A percentile compares a stretch with the other conserved stretches of the same genome.
Conservation (phyloP, 2,329 filamentous ascomycete species). For the Aspergillus spinulosporus region DNA sequence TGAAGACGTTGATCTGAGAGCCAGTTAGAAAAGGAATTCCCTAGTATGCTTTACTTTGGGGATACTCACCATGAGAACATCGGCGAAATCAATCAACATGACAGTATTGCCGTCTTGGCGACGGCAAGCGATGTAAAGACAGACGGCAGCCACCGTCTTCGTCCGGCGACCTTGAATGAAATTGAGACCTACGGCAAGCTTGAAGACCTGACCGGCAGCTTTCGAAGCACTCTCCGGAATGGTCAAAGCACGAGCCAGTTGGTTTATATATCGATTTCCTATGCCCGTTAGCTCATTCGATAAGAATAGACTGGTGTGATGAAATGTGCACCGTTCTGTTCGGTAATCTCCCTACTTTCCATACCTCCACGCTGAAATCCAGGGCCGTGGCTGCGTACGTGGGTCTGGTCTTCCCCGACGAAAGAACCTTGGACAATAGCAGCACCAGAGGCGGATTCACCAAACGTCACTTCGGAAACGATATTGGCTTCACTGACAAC, state of each 20-base stretch:
- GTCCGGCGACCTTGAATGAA: constrained; percentile 85
- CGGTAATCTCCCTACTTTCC: constrained; percentile 52
- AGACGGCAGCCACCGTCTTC: constrained; percentile 83
- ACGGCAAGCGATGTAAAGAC: constrained; percentile 85
- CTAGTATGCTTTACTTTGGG: neutral
- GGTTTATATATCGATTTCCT: constrained; percentile 45
- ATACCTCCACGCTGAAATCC: constrained; percentile 50
- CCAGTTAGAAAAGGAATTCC: neutral
- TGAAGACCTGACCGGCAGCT: constrained; percentile 71
- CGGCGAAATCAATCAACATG: constrained; percentile 94
- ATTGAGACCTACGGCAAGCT: constrained; percentile 70
- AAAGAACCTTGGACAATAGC: constrained; percentile 89
- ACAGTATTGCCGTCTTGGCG: constrained; percentile 75
- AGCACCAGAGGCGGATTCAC: constrained; percentile 80
- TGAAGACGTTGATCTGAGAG: constrained; percentile 76
- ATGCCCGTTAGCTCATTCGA: constrained; percentile 2
- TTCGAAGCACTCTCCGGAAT: constrained; percentile 63
- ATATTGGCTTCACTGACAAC: constrained; percentile 85
- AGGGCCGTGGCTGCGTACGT: constrained; percentile 62
- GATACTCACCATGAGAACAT: constrained; percentile 62
- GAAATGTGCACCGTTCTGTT: constrained; percentile 39
- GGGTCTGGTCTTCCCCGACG: constrained; percentile 80
- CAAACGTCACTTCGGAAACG: constrained; percentile 87
- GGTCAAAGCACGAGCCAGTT: constrained; percentile 42
- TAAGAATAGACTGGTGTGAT: neutral